Evolutionary conservation across 495 filamentous ascomycete genomes (phyloP), one percentile per base, ranked within the genome.

Genomic region (Aspergillus wentii): DNA sequence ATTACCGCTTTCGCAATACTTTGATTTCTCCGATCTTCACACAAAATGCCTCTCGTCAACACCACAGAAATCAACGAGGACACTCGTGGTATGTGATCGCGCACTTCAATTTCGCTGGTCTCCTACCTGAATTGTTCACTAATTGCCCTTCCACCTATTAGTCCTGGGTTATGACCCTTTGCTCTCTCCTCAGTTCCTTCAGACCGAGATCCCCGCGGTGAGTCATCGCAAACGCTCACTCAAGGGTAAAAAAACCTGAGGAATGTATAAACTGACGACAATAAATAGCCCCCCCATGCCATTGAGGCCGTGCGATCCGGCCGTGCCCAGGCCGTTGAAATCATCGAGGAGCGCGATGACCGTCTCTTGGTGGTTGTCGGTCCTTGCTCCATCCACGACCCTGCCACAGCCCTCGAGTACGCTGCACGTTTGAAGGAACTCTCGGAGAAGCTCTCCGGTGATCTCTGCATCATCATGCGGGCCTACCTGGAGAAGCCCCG

Each of bases 401-500:
- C 92, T 2, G 79, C 72, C 16, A 80, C 78, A 8, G 92, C 92
- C 2, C 74, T 91, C 43, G 92, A 96, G 61, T 98, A 98, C 64
- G 82, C 83, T 48, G 51, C 67, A 19, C 79, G 82, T 26, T 72
- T 98, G 26, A 88, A 88, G 66, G 68, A 72, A 18, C 65, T 95
- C 16, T 72, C 85, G 18, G 71, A 78, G 18, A 83, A 81, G 65
- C 80, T 95, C 33, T 76, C 78, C 40, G 78, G 81, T 44, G 91
- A 97, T 57, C 74, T 98, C 22, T 82, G 79, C 48, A 82, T 98
- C 56, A 82, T 98, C 57, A 98, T 98, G 92, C 86, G 92, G 43
- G 88, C 92, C 57, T 98, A 98, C 72, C 85, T 98, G 15, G 92
- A 98, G 76, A 98, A 98, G 73, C 92, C 92, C 19, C 83, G 92